Evolutionary conservation across 352 stramenopile species (phyloP).

Genomic region (Pilasporangium apinafurcum): DNA sequence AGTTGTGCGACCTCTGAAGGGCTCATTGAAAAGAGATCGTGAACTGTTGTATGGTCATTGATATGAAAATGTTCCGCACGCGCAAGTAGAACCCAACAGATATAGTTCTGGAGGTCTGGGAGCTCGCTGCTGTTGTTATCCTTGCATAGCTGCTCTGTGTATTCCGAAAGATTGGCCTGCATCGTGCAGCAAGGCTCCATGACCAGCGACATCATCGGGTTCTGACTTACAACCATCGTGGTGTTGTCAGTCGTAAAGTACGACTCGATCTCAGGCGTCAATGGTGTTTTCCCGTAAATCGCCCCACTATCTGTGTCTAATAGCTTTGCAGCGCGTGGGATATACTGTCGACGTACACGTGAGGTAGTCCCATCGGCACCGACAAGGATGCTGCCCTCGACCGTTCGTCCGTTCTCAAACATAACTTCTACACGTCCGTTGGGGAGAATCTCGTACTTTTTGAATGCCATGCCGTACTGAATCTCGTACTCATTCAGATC

Average conservation of each 20-base stretch:
- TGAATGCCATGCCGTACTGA: constrained; percentile 52
- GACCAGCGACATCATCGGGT: constrained; percentile 45
- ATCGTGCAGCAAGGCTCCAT: constrained; percentile 42
- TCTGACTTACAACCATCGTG: constrained; percentile 32
- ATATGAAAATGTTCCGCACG: constrained; percentile 34
- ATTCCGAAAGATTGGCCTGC: constrained; percentile 20
- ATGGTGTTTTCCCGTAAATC: constrained; percentile 63
- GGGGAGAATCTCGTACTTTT: constrained; percentile 26
- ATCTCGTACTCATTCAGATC: constrained; percentile 46
- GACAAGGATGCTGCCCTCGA: constrained; percentile 41
- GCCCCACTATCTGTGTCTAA: constrained; percentile 56
- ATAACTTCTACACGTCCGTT: constrained; percentile 41
- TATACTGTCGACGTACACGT: constrained; percentile 47
- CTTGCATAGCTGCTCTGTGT: constrained; percentile 1
- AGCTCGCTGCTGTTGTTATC: constrained; percentile 8
- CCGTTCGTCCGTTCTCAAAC: constrained; percentile 44
- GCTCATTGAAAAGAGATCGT: constrained; percentile 43
- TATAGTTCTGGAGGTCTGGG: constrained; percentile 35
- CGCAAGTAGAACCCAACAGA: constrained; percentile 54
- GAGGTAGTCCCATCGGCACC: constrained; percentile 57
- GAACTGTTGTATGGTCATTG: constrained; percentile 12
- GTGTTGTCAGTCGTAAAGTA: constrained; percentile 40
- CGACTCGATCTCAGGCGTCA: constrained; percentile 39
- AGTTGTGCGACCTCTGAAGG: constrained; percentile 35
- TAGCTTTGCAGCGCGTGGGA: constrained; percentile 30